Base-by-base conservation (phyloP, 2,329 filamentous ascomycete species). In the Aspergillus felis region DNA sequence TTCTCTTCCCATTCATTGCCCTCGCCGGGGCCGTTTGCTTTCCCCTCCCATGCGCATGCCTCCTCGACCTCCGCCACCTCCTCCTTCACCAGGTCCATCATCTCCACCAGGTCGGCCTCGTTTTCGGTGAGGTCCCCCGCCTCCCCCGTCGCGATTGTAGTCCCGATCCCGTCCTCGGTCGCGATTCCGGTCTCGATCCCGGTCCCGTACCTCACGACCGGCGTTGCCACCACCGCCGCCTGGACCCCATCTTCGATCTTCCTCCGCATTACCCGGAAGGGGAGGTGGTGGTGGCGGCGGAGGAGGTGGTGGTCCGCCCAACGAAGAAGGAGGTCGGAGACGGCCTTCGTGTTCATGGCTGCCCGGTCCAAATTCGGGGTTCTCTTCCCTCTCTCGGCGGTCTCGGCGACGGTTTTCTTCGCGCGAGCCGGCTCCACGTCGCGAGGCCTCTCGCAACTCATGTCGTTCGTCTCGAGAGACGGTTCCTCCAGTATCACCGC, bases 21-120 rank as follows among this genome's bases (percentile, higher is more conserved):
- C 76, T 53, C 76, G 71, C 56, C 76, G 73, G 49, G 72, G 67
- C 47, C 76, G 72, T 61, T 78, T 78, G 59, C 64, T 76, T 14
- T 78, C 76, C 55, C 69, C 69, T 14, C 73, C 71, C 61, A 70
- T 71, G n/a, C 76, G 66, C 56, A 67, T 69, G n/a, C 74, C 75
- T 42, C 72, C 69, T 35, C 75, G 68, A 17, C 61, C 66, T 24
- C n/a, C 44, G 14, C 12, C 44, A 7, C n/a, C 42, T 46, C 64
- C 64, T 41, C 66, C 57, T 17, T 70, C 67, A 29, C 62, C 66
- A 44, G 64, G 66, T 51, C 64, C 66, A 38, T 71, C 70, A 4
- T 74, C 71, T 20, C 67, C 68, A 50, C 73, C 74, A 20, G 69
- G 67, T 46, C 72, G 71, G 54, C 71, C 70, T 53, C 74, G 73